Evolutionary conservation across 495 filamentous ascomycete genomes (phyloP).

Genomic region (Aspergillus wentii): DNA sequence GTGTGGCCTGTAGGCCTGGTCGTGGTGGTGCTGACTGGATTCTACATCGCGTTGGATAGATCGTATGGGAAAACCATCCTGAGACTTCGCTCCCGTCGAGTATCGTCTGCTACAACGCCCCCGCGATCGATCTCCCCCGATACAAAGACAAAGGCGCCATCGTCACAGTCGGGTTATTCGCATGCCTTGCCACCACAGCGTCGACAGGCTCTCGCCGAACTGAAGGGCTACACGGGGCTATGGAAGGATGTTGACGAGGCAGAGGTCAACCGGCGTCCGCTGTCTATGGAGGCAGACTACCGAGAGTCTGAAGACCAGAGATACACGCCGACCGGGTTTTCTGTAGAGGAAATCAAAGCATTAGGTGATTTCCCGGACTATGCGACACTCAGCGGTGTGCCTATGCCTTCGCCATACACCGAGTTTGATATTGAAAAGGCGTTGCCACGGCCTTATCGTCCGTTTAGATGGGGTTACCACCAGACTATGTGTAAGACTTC

Average conservation of each 20-base stretch:
- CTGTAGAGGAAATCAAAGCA: conserved; percentile 64
- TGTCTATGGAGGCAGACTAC: conserved; percentile 45
- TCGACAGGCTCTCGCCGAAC: conserved; percentile 41
- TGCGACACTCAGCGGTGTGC: conserved; percentile 70
- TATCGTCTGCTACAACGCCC: conserved; percentile 45
- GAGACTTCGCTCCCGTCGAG: conserved; percentile 26
- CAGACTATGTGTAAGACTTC: conserved; percentile 85
- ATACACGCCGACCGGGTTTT: conserved; percentile 57
- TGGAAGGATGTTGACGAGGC: conserved; percentile 24
- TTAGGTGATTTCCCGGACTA: conserved; percentile 86
- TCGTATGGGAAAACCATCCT: conserved; percentile 8
- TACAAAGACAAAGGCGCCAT: conserved; percentile 29
- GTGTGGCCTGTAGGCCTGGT: conserved; percentile 20
- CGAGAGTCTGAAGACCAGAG: conserved; percentile 25
- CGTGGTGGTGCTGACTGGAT: conserved; percentile 16
- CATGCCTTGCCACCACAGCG: conserved; percentile 53
- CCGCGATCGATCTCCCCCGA: conserved; percentile 54
- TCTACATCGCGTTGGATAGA: conserved; percentile 12
- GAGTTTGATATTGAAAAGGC: conserved; percentile 65
- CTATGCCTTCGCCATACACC: conserved; percentile 59
- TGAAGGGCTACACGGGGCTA: conserved; percentile 16
- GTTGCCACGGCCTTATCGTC: conserved; percentile 66
- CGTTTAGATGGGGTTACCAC: conserved; percentile 84
- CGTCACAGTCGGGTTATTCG: conserved; percentile 30
- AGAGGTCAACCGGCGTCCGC: conserved; percentile 24